Base-by-base conservation (phyloP, 805 yeast species). In the Metschnikowia continentalis region DNA sequence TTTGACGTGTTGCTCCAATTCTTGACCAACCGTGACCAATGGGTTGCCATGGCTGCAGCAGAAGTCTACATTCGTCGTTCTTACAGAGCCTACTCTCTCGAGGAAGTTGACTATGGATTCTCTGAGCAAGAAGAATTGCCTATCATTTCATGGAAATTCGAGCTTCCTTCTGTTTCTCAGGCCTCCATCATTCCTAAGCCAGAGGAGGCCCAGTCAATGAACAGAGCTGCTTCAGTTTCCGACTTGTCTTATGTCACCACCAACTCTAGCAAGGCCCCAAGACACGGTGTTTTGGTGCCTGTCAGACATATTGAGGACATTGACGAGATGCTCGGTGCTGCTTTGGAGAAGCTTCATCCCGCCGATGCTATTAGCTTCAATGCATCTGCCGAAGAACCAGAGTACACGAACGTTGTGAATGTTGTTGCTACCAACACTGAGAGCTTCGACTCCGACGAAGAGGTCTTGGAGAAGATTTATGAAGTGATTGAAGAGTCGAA, bases 21-120 rank as follows among this genome's bases (percentile, higher is more conserved):
- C 73, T 82, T 94, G 72, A 82, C 80, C 49, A 87, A 89, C 60
- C 64, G 79, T 11, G 97, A 95, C 64, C 88, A 86, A 44, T 88
- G 89, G 78, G 92, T 94, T 54, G 87, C 92, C 3, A 81, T 92
- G 58, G 98, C 99, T 35, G 98, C 99, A 35, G 90, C 96, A 42
- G 97, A 94, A 72, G 96, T 94, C 52, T 94, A 94, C 70, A 85
- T 91, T 53, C 86, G 98, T 69, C 86, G 99, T 69, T 96, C 98
- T 42, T 94, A 91, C 77, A 84, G 98, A 64, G 98, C 98, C 36
- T 94, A 95, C 74, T 85, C 90, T 38, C 85, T 94, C 54, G 85
- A 88, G 49, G 86, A 84, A 56, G 80, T 95, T 48, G 72, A 75
- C 49, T 88, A 89, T 63, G 81, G 78, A 55, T 71, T 74, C 60